A percentile compares a stretch with the other conserved stretches of the same genome.
Evolutionary conservation across 164 flowering plant genomes (phyloP).

Genomic region (Pachysandra terminalis): DNA sequence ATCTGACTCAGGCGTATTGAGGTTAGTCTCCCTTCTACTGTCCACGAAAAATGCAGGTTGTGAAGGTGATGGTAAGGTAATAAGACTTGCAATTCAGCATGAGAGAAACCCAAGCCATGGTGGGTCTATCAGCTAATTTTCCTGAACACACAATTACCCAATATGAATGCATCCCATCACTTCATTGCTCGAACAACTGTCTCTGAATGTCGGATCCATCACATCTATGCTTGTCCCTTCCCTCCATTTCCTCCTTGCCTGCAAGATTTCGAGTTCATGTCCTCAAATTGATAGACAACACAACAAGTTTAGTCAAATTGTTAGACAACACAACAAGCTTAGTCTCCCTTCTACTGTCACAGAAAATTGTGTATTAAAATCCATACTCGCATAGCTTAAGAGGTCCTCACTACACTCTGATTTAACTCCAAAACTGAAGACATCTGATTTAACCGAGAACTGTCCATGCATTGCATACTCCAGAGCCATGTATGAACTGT

Average conservation of each 20-base stretch:
- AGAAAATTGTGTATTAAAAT: too few species aligned
- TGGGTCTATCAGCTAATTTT: background rate
- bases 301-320: too few species aligned
- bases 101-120: background rate
- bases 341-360: too few species aligned
- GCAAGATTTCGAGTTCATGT: background rate
- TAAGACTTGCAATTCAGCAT: background rate
- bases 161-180: background rate
- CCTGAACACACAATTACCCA: background rate
- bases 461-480: background rate
- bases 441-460: background rate
- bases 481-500: background rate
- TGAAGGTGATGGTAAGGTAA: background rate
- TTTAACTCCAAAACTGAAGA: background rate
- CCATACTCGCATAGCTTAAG: background rate
- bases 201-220: background rate
- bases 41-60: background rate
- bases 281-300: too few species aligned
- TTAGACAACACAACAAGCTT: too few species aligned
- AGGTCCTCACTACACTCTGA: background rate
- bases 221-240: background rate
- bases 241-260: background rate
- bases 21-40: too few species aligned
- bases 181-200: background rate
- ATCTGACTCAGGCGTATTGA: background rate